A percentile compares a stretch with the other conserved stretches of the same genome.
Evolutionary conservation across 768 basidiomycete genomes (phyloP).

Genomic region (Leccinum sublutescens): DNA sequence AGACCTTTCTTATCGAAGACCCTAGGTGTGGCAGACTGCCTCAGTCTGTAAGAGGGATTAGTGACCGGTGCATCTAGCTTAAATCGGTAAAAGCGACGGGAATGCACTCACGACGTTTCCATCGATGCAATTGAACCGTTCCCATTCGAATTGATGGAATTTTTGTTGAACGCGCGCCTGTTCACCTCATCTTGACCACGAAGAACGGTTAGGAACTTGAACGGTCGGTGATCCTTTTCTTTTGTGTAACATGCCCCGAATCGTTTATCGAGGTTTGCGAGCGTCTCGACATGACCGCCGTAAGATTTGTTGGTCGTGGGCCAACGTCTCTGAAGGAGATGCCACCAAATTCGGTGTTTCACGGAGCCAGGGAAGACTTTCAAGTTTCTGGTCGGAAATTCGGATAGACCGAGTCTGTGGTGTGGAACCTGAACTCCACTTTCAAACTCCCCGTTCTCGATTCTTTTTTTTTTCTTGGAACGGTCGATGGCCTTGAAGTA

Average conservation of each 20-base stretch:
- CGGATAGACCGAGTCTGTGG: not conserved
- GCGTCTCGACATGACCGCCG: not conserved
- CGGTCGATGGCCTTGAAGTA: not conserved
- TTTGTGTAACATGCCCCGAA: not conserved
- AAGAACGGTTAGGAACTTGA: not conserved
- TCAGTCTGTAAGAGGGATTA: slow-evolving; percentile 12
- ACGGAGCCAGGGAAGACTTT: no score
- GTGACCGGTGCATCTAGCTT: slow-evolving; percentile 9
- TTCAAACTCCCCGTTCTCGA: not conserved
- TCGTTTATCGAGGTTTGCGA: not conserved
- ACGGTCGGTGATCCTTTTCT: slow-evolving; percentile 14
- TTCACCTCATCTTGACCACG: no score
- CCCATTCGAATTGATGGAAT: no score
- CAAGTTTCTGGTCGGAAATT: not conserved
- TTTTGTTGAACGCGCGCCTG: no score
- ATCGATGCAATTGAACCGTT: not conserved
- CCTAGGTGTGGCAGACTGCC: not conserved
- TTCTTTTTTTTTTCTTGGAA: not conserved
- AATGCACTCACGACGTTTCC: slow-evolving; percentile 13
- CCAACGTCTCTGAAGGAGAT: not conserved
- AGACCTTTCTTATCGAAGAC: not conserved
- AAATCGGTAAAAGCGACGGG: slow-evolving; percentile 14
- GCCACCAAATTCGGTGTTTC: not conserved
- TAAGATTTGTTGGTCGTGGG: slow-evolving; percentile 6
- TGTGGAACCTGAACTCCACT: not conserved